Evolutionary conservation across 805 yeast genomes (phyloP), one percentile per base, ranked within the genome.

Genomic region (Yamadazyma takamatsuzukensis): DNA sequence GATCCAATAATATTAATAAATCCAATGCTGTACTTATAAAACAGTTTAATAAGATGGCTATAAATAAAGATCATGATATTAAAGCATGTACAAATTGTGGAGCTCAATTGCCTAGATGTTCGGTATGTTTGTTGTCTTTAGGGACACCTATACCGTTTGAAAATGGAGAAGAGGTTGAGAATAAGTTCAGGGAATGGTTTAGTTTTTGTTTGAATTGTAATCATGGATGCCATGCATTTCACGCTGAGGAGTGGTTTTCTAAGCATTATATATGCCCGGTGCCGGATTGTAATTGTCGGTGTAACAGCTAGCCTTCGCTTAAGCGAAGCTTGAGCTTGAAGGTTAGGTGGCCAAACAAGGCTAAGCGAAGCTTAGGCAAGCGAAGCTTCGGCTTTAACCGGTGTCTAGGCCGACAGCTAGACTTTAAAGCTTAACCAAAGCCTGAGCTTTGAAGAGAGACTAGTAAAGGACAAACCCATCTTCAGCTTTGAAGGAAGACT

Each of bases 201-300:
- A 85, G 93, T 45, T 87, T 87, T 59, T 90, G 98, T 50, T 60
- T 90, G 43, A 76, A 80, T 21, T 90, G 98, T 53, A 86, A 83
- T 51, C 98, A 90, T 49, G 95, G 96, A 1, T 80, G 80, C 76
- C 98, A 90, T 60, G 88, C 95, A 0, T 88, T 83, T 4, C 98
- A 90, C 54, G 97, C 97, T 0, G 88, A 85, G 42, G 94, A 89
- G 49, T 90, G 98, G 98, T 90, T 90, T 54, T 73, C 81, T 16
- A 81, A 80, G 53, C 95, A 89, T 48, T 76, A 74, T 35, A 76
- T 84, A 1, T 90, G 98, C 50, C 97, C 98, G 0, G 95, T 90
- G 3, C 96, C 97, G 0, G 95, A 88, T 26, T 90, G 98, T 50
- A 67, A 70, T 25, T 90, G 98, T 50, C 67, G 76, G 30, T 90